Conservation (phyloP, 495 filamentous ascomycete species). For the Penicillium maclennaniae region DNA sequence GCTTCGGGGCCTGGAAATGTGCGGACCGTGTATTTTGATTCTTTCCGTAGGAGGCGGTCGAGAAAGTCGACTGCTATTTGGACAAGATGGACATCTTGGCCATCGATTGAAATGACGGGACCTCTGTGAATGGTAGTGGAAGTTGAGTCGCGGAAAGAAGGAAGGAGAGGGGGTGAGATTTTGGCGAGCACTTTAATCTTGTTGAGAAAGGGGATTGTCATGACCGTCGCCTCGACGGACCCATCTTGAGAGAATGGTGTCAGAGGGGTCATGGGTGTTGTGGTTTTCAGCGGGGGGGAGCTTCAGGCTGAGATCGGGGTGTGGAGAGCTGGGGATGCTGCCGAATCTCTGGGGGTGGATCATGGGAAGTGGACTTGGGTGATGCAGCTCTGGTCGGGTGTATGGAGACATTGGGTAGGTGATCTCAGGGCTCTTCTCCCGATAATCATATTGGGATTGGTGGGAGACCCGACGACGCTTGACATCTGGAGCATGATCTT, state of each 20-base stretch:
- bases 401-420: constrained; percentile 33
- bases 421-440: constrained; percentile 34
- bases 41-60: constrained; percentile 52
- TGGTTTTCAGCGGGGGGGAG: constrained; percentile 50
- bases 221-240: constrained; percentile 65
- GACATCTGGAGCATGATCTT: constrained; percentile 39
- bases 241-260: constrained; percentile 28
- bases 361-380: constrained; percentile 34
- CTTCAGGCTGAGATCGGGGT: constrained; percentile 44
- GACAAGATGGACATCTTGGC: constrained; percentile 54
- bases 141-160: constrained; percentile 37
- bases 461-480: constrained; percentile 55
- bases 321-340: constrained; percentile 18
- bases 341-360: constrained; percentile 33
- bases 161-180: constrained; percentile 61
- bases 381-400: constrained; percentile 28
- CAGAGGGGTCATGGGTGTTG: constrained; percentile 25
- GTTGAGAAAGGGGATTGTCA: constrained; percentile 64
- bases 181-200: constrained; percentile 68
- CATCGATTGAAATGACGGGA: constrained; percentile 79
- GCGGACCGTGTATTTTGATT: constrained; percentile 55
- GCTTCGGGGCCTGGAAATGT: constrained; percentile 49
- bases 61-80: constrained; percentile 58
- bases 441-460: constrained; percentile 23
- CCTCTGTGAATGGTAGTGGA: constrained; percentile 51